Conservation (phyloP, 176 grass and related monocot genomes). For the Avena eriantha region DNA sequence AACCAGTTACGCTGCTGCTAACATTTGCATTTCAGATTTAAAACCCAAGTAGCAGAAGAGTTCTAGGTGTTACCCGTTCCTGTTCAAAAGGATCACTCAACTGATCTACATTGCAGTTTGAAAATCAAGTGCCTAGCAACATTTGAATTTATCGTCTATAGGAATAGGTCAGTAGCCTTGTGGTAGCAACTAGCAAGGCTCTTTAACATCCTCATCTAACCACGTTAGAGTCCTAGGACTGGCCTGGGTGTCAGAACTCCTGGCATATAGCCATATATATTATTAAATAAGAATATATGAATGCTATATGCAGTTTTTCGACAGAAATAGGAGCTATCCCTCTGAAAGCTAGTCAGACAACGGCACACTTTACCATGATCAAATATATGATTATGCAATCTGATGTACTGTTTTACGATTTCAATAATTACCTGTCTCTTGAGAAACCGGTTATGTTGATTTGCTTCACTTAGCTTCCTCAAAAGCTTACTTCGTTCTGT, state of each 20-base stretch:
- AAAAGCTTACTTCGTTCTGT: conserved; percentile 72
- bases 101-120: neutral
- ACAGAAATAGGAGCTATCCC: neutral
- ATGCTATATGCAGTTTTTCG: conserved; percentile 20
- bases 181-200: neutral
- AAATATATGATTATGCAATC: conserved; percentile 23
- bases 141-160: conserved; percentile 10
- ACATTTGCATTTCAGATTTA: neutral
- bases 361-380: neutral
- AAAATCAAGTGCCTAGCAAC: conserved; percentile 3
- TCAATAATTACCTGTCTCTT: conserved; percentile 77
- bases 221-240: neutral
- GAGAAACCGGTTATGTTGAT: conserved; percentile 90
- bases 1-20: neutral
- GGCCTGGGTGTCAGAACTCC: neutral
- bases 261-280: neutral
- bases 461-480: conserved; percentile 96
- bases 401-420: neutral
- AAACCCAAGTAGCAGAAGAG: neutral
- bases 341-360: neutral
- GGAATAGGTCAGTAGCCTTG: neutral
- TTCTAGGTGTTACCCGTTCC: neutral
- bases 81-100: neutral
- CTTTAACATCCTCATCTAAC: neutral
- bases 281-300: conserved; percentile 8